phyloP scores from a whole-genome alignment of 1,284 basidiomycete genomes.

The Fomitopsis pinicola region DNA sequence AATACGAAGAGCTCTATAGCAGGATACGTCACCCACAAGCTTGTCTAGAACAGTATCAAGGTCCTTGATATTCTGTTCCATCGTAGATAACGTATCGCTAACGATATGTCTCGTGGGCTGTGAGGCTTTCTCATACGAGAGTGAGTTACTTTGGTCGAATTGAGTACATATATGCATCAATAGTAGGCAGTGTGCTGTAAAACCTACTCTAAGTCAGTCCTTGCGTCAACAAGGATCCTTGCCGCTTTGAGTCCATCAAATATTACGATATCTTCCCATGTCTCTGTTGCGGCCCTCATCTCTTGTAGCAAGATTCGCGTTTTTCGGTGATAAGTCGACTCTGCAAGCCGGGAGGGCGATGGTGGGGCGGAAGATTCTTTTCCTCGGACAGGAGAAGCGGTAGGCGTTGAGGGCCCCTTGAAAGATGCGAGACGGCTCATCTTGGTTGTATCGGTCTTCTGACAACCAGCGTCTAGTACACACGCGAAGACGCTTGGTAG shows the following conservation, averaged over 20 bases:
- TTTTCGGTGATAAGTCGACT: conserved; percentile 73
- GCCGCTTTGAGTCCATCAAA: conserved; percentile 70
- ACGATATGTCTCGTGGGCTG: conserved; percentile 56
- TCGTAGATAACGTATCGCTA: conserved; percentile 55
- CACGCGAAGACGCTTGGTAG: background rate
- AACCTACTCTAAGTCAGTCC: conserved; percentile 75
- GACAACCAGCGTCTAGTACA: background rate
- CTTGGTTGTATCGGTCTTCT: background rate
- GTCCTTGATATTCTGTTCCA: conserved; percentile 60
- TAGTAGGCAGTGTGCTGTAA: background rate
- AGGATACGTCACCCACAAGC: conserved; percentile 43
- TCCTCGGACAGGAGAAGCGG: conserved; percentile 54
- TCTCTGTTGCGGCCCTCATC: conserved; percentile 50
- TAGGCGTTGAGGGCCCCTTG: conserved; percentile 69
- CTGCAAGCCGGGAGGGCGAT: conserved; percentile 51
- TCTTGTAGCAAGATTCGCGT: conserved; percentile 61
- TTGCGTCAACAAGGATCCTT: conserved; percentile 58
- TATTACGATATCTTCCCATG: conserved; percentile 74
- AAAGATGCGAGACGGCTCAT: conserved; percentile 67
- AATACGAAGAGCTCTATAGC: background rate
- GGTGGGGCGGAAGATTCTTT: conserved; percentile 35
- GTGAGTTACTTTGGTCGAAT: conserved; percentile 48
- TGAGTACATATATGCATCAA: background rate
- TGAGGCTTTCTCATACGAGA: conserved; percentile 34
- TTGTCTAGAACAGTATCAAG: conserved; percentile 57